phyloP scores from a whole-genome alignment of 2,329 filamentous ascomycete genomes.

The Cyphellophora europaea region DNA sequence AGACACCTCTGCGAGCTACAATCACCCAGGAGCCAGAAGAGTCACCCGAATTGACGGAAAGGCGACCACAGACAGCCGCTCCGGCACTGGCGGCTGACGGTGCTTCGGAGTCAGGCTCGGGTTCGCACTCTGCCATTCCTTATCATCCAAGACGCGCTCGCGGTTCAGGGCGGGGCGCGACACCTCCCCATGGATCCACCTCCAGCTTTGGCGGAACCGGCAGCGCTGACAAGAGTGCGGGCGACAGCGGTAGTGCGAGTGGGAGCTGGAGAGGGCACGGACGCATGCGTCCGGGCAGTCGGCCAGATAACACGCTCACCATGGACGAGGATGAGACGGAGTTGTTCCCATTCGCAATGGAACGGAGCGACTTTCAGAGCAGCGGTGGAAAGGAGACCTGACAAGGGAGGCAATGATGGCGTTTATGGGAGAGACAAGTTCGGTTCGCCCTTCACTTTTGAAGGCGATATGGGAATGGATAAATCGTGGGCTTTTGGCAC shows the following conservation, averaged over 20 bases:
- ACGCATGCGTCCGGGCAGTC: slow-evolving; percentile 11
- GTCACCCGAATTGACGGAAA: no score
- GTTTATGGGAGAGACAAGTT: no score
- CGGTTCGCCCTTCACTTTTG: no score
- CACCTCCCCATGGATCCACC: slow-evolving; percentile 14
- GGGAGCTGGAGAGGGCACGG: slow-evolving; percentile 13
- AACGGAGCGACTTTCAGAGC: slow-evolving; percentile 18
- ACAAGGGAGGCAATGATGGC: no score
- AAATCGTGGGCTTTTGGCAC: no score
- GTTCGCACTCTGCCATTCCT: slow-evolving; percentile 11
- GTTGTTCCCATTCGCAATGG: slow-evolving; percentile 18
- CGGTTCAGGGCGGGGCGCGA: slow-evolving; percentile 7
- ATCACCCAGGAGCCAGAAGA: no score
- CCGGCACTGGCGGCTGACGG: slow-evolving; percentile 10
- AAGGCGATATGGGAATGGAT: no score
- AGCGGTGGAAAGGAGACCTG: no score
- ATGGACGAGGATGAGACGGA: slow-evolving; percentile 18
- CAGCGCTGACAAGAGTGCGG: slow-evolving; percentile 11
- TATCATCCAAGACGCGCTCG: slow-evolving; percentile 9
- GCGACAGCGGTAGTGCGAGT: slow-evolving; percentile 13
- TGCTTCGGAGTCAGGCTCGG: slow-evolving; percentile 14
- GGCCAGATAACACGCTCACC: slow-evolving; percentile 17
- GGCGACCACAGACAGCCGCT: neutral
- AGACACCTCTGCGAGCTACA: neutral
- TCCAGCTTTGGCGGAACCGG: slow-evolving; percentile 16